Conservation (phyloP, 257 asterid species). For the Anisodus tanguticus region DNA sequence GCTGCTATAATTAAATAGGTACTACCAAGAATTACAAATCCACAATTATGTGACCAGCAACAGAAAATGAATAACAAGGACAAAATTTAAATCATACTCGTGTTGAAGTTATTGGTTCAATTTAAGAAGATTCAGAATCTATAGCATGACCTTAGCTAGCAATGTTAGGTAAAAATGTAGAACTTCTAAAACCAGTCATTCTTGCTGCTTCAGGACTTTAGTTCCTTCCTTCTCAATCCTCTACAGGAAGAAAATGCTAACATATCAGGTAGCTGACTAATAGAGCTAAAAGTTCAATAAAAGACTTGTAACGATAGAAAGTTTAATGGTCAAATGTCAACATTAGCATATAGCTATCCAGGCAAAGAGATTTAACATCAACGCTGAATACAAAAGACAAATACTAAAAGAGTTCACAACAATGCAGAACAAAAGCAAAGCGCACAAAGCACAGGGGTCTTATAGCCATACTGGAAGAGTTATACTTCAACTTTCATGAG, state of each 20-base stretch:
- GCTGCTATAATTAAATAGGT: constrained; percentile 8
- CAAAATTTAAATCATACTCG: not conserved
- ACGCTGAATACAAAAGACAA: not conserved
- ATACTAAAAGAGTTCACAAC: not conserved
- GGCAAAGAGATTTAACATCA: not conserved
- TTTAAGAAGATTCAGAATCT: not conserved
- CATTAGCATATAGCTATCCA: not conserved
- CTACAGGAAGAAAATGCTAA: not conserved
- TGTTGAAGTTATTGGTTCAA: not conserved
- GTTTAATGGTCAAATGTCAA: not conserved
- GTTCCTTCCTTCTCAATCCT: constrained; percentile 26
- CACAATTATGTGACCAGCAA: not conserved
- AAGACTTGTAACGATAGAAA: not conserved
- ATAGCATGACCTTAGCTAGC: not conserved
- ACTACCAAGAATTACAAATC: constrained; percentile 5
- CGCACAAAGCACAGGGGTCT: not conserved
- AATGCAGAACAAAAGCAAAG: not conserved
- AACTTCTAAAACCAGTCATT: not conserved
- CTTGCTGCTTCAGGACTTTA: not conserved
- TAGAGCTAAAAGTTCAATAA: constrained; percentile 9
- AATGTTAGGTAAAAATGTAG: not conserved
- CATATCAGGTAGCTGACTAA: constrained; percentile 14
- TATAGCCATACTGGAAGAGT: not conserved
- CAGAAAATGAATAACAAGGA: constrained; percentile 6
- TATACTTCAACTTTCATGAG: constrained; percentile 4